phyloP scores from a whole-genome alignment of 345 rosid species.

The Physaria fendleri region DNA sequence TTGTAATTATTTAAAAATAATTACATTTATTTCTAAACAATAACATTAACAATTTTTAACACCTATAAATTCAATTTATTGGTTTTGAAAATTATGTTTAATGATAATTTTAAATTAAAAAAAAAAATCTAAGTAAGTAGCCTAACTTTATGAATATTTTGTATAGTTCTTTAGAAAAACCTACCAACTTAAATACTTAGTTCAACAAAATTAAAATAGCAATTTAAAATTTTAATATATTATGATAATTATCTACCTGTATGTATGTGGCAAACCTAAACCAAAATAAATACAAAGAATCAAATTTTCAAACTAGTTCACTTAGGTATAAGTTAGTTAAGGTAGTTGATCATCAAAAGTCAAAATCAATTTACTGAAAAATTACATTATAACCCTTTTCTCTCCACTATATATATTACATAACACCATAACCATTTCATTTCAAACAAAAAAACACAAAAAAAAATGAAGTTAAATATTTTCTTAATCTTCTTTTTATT shows the following conservation, averaged over 20 bases:
- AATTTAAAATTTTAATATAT: not conserved
- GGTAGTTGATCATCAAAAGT: conserved; percentile 27
- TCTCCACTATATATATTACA: not conserved
- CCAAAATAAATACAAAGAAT: not conserved
- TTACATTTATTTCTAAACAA: too few species aligned
- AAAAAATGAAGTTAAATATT: not conserved
- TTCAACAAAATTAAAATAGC: not conserved
- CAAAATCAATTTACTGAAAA: conserved; percentile 3
- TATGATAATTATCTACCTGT: too few species aligned
- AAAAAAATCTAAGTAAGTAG: conserved; percentile 8
- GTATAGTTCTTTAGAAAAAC: not conserved
- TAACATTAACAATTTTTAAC: too few species aligned
- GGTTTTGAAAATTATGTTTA: too few species aligned
- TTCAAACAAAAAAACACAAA: conserved; percentile 8
- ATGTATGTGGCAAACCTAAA: not conserved
- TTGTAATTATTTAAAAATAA: too few species aligned
- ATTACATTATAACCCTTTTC: conserved; percentile 1
- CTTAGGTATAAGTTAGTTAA: conserved; percentile 27
- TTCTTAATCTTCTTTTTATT: too few species aligned
- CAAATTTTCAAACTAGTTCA: conserved; percentile 1
- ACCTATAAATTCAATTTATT: too few species aligned
- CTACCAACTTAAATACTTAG: not conserved
- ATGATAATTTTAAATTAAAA: too few species aligned
- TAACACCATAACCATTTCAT: conserved; percentile 3
- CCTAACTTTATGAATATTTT: conserved; percentile 10